These are phyloP conservation scores for Areca catechu DNA, from an alignment of 176 grass and related monocot genomes.

Conservation along the genomic window DNA sequence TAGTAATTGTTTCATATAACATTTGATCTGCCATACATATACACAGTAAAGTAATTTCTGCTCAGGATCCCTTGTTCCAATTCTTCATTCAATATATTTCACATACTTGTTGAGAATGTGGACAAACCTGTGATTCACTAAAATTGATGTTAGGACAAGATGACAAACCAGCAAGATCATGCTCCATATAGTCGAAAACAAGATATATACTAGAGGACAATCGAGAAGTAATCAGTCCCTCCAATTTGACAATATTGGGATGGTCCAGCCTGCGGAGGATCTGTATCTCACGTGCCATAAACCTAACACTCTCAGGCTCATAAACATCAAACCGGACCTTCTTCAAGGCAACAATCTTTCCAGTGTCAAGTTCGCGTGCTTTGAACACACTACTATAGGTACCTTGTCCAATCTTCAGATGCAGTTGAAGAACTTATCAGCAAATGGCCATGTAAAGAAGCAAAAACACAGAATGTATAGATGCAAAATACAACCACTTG, in stretches of 20 bases:
- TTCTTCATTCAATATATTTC: background rate
- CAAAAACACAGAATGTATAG: background rate
- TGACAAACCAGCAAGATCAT: constrained; percentile 8
- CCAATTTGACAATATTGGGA: constrained; percentile 5
- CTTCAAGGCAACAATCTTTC: constrained; percentile 12
- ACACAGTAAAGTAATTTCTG: too few species aligned
- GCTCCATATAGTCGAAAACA: constrained; percentile 15
- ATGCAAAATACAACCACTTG: background rate
- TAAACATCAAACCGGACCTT: constrained; percentile 9
- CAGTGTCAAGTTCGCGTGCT: constrained; percentile 2
- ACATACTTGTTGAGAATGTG: background rate
- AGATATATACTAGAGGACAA: constrained; percentile 3
- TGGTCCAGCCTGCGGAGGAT: constrained; percentile 2
- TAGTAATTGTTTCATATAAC: constrained; percentile 8
- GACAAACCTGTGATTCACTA: constrained; percentile 5
- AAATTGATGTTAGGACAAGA: background rate
- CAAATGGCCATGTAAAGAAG: background rate
- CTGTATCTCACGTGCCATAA: constrained; percentile 12
- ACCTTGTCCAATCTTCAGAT: constrained; percentile 11
- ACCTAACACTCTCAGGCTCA: constrained; percentile 10
- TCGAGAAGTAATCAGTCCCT: constrained; percentile 4
- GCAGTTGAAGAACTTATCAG: background rate
- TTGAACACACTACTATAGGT: constrained; percentile 12
- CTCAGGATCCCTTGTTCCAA: background rate
- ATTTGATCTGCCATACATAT: background rate